Conservation (phyloP, 345 rosid species). For the Salix koriyanagi region DNA sequence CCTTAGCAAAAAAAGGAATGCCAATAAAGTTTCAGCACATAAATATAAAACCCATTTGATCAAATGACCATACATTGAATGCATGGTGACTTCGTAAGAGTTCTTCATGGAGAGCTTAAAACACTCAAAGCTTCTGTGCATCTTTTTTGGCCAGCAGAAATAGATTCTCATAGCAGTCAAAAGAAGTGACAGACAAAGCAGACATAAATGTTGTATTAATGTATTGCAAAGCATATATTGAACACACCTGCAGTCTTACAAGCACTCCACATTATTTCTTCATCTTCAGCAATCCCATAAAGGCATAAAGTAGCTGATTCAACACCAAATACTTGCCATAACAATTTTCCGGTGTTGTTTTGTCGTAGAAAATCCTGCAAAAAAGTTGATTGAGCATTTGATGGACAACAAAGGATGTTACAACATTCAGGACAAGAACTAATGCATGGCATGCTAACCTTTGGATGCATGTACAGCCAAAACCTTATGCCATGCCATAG, state of each 20-base stretch:
- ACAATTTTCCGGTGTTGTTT: constrained; percentile 92
- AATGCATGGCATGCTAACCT: constrained; percentile 40
- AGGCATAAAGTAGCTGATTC: constrained; percentile 78
- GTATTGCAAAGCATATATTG: neutral
- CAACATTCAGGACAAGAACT: neutral
- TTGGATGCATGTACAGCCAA: constrained; percentile 99
- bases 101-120: neutral
- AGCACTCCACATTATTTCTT: constrained; percentile 86
- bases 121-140: neutral
- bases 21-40: neutral
- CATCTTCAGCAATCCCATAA: constrained; percentile 84
- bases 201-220: neutral
- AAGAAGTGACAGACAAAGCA: neutral
- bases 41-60: neutral
- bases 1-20: neutral
- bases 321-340: constrained; percentile 87
- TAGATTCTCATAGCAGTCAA: neutral
- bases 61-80: neutral
- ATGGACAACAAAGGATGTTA: neutral
- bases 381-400: constrained; percentile 9
- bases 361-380: constrained; percentile 87
- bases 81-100: too few relatives aligned
- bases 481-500: constrained; percentile 68
- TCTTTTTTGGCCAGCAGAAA: neutral
- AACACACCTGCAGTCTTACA: constrained; percentile 65